These are phyloP conservation scores for Vanrija pseudolonga DNA, from an alignment of 1,284 basidiomycete genomes.

Conservation along the genomic window DNA sequence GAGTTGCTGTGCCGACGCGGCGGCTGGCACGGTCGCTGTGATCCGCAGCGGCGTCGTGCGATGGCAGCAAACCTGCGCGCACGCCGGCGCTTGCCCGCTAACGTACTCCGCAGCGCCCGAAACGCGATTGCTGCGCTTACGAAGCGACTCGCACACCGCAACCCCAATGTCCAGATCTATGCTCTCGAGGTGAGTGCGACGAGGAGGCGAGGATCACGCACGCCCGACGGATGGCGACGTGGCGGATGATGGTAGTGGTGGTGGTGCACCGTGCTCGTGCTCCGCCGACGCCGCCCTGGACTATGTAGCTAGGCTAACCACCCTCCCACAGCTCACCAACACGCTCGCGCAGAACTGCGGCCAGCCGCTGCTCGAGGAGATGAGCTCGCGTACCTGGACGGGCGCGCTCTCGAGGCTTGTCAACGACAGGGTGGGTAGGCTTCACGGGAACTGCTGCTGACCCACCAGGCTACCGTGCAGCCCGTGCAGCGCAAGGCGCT, in stretches of 20 bases:
- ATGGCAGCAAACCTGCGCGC: no score
- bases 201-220: conserved; percentile 7
- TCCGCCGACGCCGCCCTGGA: background rate
- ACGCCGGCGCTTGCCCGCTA: no score
- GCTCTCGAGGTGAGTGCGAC: conserved; percentile 62
- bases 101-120: conserved; percentile 61
- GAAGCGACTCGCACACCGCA: conserved; percentile 88
- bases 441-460: background rate
- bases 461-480: conserved; percentile 73
- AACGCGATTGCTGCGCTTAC: conserved; percentile 79
- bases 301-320: conserved; percentile 44
- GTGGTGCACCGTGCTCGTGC: no score
- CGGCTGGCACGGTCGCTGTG: background rate
- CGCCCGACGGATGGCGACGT: conserved; percentile 21
- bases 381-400: conserved; percentile 86
- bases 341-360: conserved; percentile 89
- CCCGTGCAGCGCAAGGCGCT: conserved; percentile 78
- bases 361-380: conserved; percentile 74
- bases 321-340: conserved; percentile 59
- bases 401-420: conserved; percentile 79
- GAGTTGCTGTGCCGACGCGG: conserved; percentile 33
- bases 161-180: conserved; percentile 94
- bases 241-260: no score
- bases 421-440: conserved; percentile 70
- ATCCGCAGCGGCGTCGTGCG: no score